These are phyloP conservation scores for Letharia columbiana DNA, from an alignment of 495 filamentous ascomycete species.

Conservation along the genomic window DNA sequence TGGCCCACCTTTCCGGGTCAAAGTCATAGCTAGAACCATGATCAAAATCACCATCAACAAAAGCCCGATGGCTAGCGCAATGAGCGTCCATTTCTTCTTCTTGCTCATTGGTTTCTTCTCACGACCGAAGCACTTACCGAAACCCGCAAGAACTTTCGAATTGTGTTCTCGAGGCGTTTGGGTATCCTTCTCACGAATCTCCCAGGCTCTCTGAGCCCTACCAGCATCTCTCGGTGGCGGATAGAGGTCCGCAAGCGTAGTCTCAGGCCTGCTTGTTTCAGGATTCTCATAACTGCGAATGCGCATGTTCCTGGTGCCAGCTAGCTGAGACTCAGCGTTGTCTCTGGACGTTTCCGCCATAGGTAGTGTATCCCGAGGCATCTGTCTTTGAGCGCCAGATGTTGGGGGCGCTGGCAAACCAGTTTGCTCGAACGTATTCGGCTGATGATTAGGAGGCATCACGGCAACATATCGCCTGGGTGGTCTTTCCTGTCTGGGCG, in stretches of 20 bases:
- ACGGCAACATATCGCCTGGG: slow-evolving; percentile 29
- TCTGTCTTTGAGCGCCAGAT: slow-evolving; percentile 25
- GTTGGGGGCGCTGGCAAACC: slow-evolving; percentile 26
- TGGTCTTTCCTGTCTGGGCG: slow-evolving; percentile 23
- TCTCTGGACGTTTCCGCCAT: slow-evolving; percentile 23
- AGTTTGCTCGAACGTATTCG: slow-evolving; percentile 21
- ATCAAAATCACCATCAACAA: slow-evolving; percentile 51
- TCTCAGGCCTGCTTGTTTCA: slow-evolving; percentile 23
- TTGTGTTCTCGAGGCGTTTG: slow-evolving; percentile 38
- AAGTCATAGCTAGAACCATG: slow-evolving; percentile 50
- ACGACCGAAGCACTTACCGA: slow-evolving; percentile 10
- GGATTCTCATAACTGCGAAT: not conserved
- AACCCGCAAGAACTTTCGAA: not conserved
- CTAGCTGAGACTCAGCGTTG: not conserved
- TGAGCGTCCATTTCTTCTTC: slow-evolving; percentile 55
- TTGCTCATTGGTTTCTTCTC: slow-evolving; percentile 25
- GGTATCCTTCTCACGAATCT: slow-evolving; percentile 57
- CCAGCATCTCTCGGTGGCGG: slow-evolving; percentile 46
- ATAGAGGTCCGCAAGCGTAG: slow-evolving; percentile 51
- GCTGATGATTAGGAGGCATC: slow-evolving; percentile 25
- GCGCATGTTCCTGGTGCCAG: not conserved
- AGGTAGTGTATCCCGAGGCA: slow-evolving; percentile 34
- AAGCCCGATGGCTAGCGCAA: slow-evolving; percentile 44
- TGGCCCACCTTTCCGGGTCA: slow-evolving; percentile 38
- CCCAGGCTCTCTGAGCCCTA: slow-evolving; percentile 42